These are phyloP conservation scores for Tulasnella sp. DNA, from an alignment of 768 basidiomycete genomes.

Conservation along the genomic window DNA sequence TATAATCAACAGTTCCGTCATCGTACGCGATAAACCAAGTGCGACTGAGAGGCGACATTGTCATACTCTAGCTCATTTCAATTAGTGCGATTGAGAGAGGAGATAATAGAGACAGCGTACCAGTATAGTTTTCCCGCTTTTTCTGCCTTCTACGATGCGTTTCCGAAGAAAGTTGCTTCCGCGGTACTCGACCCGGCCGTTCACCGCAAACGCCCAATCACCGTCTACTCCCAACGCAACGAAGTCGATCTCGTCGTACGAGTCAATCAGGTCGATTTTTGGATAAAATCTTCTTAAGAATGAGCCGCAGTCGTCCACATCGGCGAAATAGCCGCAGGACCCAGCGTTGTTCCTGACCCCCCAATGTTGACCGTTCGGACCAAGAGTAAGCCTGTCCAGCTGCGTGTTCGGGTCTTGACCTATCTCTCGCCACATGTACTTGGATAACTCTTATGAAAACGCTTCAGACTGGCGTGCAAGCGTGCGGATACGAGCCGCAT, in stretches of 20 bases:
- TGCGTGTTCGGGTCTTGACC: slow-evolving; percentile 5
- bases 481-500: neutral
- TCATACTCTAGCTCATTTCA: neutral
- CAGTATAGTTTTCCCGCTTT: neutral
- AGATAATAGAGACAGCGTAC: neutral
- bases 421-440: slow-evolving; percentile 5
- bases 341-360: neutral
- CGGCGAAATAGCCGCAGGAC: neutral
- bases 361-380: slow-evolving; percentile 15
- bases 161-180: neutral
- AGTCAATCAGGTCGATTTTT: neutral
- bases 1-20: slow-evolving; percentile 4
- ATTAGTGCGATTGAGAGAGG: neutral
- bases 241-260: neutral
- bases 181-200: neutral
- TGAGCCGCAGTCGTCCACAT: neutral
- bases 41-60: slow-evolving; percentile 14
- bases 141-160: neutral
- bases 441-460: slow-evolving; percentile 16
- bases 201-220: neutral
- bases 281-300: neutral
- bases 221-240: neutral
- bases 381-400: slow-evolving; percentile 20
- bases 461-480: neutral
- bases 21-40: slow-evolving; percentile 1